phyloP scores from a whole-genome alignment of 305 asterid species.

The Rubia peregrina region DNA sequence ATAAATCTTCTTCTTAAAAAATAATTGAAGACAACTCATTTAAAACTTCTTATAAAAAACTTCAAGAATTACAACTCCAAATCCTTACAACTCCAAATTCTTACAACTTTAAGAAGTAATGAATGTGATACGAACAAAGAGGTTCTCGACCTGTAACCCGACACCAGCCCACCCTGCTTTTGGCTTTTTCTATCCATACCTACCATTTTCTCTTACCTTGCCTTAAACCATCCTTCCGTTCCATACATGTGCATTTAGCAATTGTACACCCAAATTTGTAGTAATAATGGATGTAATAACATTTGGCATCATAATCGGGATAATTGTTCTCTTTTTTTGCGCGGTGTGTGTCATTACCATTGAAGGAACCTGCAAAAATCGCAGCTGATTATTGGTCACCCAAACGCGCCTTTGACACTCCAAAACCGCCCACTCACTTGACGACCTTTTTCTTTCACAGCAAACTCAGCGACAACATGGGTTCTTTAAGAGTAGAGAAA shows the following conservation, averaged over 20 bases:
- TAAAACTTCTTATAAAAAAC: too few relatives aligned
- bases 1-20: too few relatives aligned
- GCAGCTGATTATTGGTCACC: conserved; percentile 19
- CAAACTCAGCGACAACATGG: neutral
- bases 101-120: too few relatives aligned
- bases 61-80: too few relatives aligned
- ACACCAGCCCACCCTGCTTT: too few relatives aligned
- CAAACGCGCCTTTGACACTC: conserved; percentile 24
- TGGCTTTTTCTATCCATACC: too few relatives aligned
- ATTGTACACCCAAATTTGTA: neutral
- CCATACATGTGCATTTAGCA: neutral
- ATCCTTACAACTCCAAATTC: too few relatives aligned
- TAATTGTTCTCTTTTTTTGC: conserved; percentile 67
- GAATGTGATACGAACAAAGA: too few relatives aligned
- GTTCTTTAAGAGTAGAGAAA: neutral
- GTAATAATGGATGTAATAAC: conserved; percentile 55
- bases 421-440: neutral
- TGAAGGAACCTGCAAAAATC: conserved; percentile 82
- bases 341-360: conserved; percentile 64
- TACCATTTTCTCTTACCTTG: too few relatives aligned
- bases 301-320: conserved; percentile 81
- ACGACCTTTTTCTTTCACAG: neutral
- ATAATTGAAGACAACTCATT: too few relatives aligned
- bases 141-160: too few relatives aligned
- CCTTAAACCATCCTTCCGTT: too few relatives aligned